These are phyloP conservation scores for Aspergillus pseudoviridinutans DNA, from an alignment of 2,329 filamentous ascomycete species.

Conservation along the genomic window DNA sequence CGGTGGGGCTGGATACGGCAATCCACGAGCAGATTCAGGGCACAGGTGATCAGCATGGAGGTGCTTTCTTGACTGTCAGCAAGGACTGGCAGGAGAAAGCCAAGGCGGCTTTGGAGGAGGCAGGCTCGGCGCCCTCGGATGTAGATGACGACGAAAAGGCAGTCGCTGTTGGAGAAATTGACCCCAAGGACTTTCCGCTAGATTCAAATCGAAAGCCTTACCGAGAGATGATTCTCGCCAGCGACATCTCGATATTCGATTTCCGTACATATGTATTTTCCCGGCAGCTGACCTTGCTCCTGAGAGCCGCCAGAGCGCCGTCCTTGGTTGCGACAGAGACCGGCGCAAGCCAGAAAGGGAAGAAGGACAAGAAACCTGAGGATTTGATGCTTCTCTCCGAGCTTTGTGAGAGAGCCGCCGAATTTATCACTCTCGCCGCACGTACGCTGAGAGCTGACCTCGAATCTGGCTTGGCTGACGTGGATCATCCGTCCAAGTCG, in stretches of 20 bases:
- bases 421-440: slow-evolving; percentile 78
- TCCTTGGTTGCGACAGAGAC: slow-evolving; percentile 31
- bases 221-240: slow-evolving; percentile 84
- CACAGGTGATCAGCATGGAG: slow-evolving; percentile 62
- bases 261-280: slow-evolving; percentile 93
- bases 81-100: slow-evolving; percentile 65
- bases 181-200: slow-evolving; percentile 37
- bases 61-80: slow-evolving; percentile 67
- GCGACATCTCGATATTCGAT: slow-evolving; percentile 93
- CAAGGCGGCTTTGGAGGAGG: slow-evolving; percentile 48
- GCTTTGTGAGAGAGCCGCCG: slow-evolving; percentile 74
- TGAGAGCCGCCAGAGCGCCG: slow-evolving; percentile 70
- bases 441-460: slow-evolving; percentile 78
- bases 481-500: slow-evolving; percentile 29
- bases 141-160: slow-evolving; percentile 29
- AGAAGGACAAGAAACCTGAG: slow-evolving; percentile 59
- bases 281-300: slow-evolving; percentile 75
- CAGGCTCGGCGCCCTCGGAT: slow-evolving; percentile 15
- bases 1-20: slow-evolving; percentile 77
- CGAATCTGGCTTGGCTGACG: slow-evolving; percentile 53
- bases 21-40: slow-evolving; percentile 68
- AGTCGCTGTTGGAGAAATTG: slow-evolving; percentile 23
- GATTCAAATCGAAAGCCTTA: slow-evolving; percentile 70
- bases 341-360: slow-evolving; percentile 37
- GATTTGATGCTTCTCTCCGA: slow-evolving; percentile 79